These are phyloP conservation scores for Zasmidium citrigriseum DNA, from an alignment of 2,329 filamentous ascomycete genomes.

Conservation along the genomic window DNA sequence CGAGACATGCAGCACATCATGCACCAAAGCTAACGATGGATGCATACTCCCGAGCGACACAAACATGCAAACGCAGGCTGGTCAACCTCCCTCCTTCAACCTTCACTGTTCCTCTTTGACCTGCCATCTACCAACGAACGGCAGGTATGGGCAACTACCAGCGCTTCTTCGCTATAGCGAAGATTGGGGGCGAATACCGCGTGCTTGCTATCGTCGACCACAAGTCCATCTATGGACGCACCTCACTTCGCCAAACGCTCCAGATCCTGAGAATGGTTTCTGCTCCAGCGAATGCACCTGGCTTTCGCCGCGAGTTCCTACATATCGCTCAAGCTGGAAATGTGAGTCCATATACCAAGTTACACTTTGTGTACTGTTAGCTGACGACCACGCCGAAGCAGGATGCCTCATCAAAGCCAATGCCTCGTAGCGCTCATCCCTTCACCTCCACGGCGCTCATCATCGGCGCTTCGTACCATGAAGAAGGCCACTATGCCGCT, in stretches of 20 bases:
- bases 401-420: neutral
- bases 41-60: no score
- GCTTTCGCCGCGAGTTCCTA: neutral
- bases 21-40: no score
- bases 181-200: neutral
- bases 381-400: neutral
- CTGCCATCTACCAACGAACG: neutral
- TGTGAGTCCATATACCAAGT: no score
- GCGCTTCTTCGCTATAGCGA: neutral
- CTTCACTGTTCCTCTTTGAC: neutral
- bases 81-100: no score
- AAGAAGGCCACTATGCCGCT: neutral
- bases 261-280: neutral
- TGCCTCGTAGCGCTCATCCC: neutral
- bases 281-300: neutral
- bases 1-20: no score
- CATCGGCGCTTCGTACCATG: neutral
- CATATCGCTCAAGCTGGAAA: neutral
- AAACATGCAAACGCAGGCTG: neutral
- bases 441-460: neutral
- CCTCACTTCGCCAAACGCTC: neutral
- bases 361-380: no score
- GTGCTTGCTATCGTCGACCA: neutral
- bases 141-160: neutral
- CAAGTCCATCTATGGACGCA: neutral